A percentile compares a stretch with the other conserved stretches of the same genome.
Evolutionary conservation across 345 rosid genomes (phyloP).

Genomic region (Eucalyptus cloeziana): DNA sequence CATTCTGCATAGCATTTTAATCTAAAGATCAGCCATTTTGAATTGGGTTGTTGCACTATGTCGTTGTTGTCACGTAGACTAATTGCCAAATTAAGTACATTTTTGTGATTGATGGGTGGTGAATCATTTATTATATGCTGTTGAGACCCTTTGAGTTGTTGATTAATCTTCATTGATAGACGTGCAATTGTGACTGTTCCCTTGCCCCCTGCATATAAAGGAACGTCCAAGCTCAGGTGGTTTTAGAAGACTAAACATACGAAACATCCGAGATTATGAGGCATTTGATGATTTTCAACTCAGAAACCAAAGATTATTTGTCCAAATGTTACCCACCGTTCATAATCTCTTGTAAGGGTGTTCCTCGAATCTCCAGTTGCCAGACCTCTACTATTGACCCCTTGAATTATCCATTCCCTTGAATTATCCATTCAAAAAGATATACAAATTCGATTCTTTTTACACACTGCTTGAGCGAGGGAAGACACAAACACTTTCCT

Average conservation of each 20-base stretch:
- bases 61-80: background rate
- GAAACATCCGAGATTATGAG: background rate
- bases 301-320: background rate
- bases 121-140: background rate
- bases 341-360: background rate
- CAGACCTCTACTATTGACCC: background rate
- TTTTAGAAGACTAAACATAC: background rate
- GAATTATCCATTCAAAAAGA: background rate
- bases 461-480: background rate
- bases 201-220: background rate
- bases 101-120: background rate
- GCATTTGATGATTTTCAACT: background rate
- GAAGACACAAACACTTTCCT: background rate
- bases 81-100: rapidly evolving
- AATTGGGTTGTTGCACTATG: background rate
- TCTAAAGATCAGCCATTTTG: background rate
- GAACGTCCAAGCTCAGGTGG: background rate
- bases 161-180: background rate
- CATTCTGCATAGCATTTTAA: background rate
- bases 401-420: background rate
- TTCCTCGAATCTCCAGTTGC: background rate
- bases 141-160: background rate
- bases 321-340: background rate
- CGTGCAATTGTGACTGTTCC: background rate
- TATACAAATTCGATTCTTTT: background rate